Percentiles rank a stretch among this genome's conserved stretches.
These are phyloP conservation scores for Basidiobolus meristosporus DNA, from an alignment of 371 early-diverging fungal genomes.

Conservation along the genomic window DNA sequence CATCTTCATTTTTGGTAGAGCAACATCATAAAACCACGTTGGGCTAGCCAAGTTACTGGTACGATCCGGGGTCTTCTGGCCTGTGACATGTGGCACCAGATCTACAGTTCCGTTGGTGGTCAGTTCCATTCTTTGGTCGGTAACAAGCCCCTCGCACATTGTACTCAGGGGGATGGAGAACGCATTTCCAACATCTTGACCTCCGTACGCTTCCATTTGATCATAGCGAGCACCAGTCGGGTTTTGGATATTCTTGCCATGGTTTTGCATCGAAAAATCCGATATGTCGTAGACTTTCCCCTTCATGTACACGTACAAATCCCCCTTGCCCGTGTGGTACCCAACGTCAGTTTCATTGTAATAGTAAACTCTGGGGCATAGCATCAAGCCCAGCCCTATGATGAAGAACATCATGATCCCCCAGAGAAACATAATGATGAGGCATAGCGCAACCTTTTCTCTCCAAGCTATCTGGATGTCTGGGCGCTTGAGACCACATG, in stretches of 20 bases:
- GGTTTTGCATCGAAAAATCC: slow-evolving; percentile 19
- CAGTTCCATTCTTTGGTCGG: slow-evolving; percentile 1
- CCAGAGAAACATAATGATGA: slow-evolving; percentile 37
- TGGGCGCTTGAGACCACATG: slow-evolving; percentile 58
- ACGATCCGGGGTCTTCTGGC: neutral
- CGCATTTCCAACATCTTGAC: slow-evolving; percentile 40
- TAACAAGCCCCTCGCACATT: slow-evolving; percentile 27
- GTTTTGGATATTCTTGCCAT: slow-evolving; percentile 11
- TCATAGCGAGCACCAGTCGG: slow-evolving; percentile 5
- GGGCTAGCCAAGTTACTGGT: neutral
- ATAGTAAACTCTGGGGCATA: slow-evolving; percentile 18
- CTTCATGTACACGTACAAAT: slow-evolving; percentile 17
- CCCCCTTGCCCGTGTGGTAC: slow-evolving; percentile 9
- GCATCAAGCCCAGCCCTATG: slow-evolving; percentile 15
- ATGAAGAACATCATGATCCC: slow-evolving; percentile 34
- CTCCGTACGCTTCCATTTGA: slow-evolving; percentile 36
- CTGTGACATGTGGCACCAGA: slow-evolving; percentile 17
- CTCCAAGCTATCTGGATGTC: slow-evolving; percentile 71
- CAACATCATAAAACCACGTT: slow-evolving; percentile 5
- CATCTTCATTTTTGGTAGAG: slow-evolving; percentile 14
- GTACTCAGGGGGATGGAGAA: slow-evolving; percentile 49
- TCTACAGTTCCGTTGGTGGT: slow-evolving; percentile 8
- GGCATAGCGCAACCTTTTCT: slow-evolving; percentile 51
- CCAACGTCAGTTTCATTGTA: slow-evolving; percentile 22
- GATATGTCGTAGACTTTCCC: slow-evolving; percentile 42